phyloP scores from a whole-genome alignment of 257 asterid genomes.

The Rauvolfia tetraphylla region DNA sequence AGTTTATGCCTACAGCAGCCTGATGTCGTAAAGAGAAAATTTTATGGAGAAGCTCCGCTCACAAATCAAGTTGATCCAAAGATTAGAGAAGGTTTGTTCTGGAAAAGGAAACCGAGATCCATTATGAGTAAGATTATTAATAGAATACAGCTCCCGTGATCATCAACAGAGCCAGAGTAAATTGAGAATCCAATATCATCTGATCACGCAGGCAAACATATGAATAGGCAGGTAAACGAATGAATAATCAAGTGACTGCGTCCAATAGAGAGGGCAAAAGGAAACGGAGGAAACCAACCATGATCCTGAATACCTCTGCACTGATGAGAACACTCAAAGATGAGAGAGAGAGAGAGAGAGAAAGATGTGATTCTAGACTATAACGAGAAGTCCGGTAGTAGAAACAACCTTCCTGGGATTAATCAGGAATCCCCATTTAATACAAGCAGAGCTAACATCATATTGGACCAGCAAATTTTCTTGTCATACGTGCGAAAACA shows the following conservation, averaged over 20 bases:
- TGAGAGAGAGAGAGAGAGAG: background rate
- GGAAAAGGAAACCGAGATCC: background rate
- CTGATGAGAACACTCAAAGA: background rate
- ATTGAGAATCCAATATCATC: background rate
- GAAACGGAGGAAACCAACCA: background rate
- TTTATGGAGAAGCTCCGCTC: background rate
- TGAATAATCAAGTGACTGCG: background rate
- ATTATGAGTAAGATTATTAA: background rate
- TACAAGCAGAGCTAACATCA: background rate
- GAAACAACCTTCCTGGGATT: background rate
- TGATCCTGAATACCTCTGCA: background rate
- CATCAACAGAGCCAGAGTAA: background rate
- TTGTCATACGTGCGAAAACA: background rate
- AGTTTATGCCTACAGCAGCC: background rate
- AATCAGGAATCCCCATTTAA: conserved; percentile 4
- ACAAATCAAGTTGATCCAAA: background rate
- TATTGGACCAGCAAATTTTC: background rate
- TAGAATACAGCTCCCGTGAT: background rate
- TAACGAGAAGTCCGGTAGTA: background rate
- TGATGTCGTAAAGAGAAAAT: conserved; percentile 1
- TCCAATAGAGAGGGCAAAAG: background rate
- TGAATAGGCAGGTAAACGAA: background rate
- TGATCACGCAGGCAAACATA: background rate
- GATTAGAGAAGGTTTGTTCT: background rate
- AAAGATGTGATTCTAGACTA: background rate